Evolutionary conservation across 495 filamentous ascomycete species (phyloP).

Genomic region (Trichocladium uniseriatum): DNA sequence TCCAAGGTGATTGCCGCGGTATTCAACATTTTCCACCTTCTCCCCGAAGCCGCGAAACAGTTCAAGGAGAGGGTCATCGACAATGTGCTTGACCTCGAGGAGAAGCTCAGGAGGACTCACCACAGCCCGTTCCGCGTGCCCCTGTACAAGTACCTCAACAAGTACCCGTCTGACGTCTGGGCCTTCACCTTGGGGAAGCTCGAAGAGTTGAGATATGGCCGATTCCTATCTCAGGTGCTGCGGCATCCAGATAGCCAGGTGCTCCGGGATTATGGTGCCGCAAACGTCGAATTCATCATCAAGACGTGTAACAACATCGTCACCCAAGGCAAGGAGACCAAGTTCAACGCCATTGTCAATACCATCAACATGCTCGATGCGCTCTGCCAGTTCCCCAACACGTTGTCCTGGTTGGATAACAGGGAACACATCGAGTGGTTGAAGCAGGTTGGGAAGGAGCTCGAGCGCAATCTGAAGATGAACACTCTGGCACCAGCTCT

Average conservation of each 20-base stretch:
- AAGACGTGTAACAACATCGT: conserved; percentile 52
- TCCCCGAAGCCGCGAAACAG: conserved; percentile 76
- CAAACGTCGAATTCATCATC: conserved; percentile 61
- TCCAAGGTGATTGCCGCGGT: conserved; percentile 92
- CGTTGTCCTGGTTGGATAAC: conserved; percentile 66
- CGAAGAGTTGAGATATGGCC: conserved; percentile 74
- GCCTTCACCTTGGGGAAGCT: conserved; percentile 64
- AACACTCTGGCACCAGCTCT: conserved; percentile 60
- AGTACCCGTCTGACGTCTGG: conserved; percentile 84
- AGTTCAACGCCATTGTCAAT: conserved; percentile 69
- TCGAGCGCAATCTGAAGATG: conserved; percentile 60
- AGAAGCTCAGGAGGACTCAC: conserved; percentile 77
- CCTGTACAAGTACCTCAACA: conserved; percentile 88
- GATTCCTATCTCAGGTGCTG: conserved; percentile 92
- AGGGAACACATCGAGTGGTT: conserved; percentile 59
- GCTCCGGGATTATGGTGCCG: conserved; percentile 62
- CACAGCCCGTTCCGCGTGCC: conserved; percentile 87
- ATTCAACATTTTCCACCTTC: conserved; percentile 90
- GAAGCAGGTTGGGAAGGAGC: conserved; percentile 65
- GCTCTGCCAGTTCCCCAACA: conserved; percentile 50
- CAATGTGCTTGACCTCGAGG: conserved; percentile 79
- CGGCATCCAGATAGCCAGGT: conserved; percentile 62
- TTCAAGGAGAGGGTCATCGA: conserved; percentile 87
- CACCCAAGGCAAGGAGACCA: conserved; percentile 51
- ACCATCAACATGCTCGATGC: conserved; percentile 76